phyloP scores from a whole-genome alignment of 345 rosid species.

The Eucalyptus marginata region DNA sequence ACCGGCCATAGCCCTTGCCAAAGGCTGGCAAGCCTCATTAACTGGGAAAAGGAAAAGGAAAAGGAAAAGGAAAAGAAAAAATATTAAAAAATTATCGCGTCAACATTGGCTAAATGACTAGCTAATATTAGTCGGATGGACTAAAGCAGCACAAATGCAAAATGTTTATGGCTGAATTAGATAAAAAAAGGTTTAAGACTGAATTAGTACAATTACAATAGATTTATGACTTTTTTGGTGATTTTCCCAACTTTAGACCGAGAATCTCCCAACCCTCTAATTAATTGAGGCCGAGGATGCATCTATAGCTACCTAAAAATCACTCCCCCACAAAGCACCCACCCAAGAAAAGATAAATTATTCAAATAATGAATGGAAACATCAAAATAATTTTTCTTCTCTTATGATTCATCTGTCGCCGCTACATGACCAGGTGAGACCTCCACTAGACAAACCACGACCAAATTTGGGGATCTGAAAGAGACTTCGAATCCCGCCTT shows the following conservation, averaged over 20 bases:
- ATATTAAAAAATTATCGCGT: no score
- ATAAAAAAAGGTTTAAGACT: no score
- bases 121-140: no score
- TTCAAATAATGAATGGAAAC: background rate
- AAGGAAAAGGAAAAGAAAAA: fast-evolving
- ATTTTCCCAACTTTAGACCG: background rate
- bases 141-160: no score
- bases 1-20: fast-evolving
- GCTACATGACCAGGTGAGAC: background rate
- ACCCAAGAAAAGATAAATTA: background rate
- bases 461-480: background rate
- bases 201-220: fast-evolving
- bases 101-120: fast-evolving
- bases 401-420: background rate
- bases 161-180: no score
- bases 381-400: background rate
- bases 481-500: background rate
- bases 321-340: background rate
- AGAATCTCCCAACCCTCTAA: background rate
- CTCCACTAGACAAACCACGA: background rate
- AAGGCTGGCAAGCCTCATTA: no score
- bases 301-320: background rate
- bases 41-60: no score
- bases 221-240: no score
- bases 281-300: background rate